Base-by-base conservation (phyloP, 139 green algal species). In the Medakamo hakoo region DNA sequence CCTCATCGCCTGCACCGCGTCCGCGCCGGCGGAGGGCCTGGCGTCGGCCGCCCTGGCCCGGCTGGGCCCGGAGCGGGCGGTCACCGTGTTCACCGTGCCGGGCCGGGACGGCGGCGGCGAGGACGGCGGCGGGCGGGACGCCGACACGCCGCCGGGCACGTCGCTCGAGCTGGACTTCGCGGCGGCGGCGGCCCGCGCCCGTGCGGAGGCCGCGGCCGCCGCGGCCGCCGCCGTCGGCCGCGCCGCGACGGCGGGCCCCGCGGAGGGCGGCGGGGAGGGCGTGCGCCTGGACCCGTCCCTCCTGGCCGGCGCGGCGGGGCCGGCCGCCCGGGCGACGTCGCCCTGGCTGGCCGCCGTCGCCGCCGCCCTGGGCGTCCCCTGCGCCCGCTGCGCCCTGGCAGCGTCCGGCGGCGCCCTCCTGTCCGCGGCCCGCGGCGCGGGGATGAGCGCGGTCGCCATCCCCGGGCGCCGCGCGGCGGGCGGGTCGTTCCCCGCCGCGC, bases 361-460 rank as follows among this genome's bases (percentile, higher is more conserved):
- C 4, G 25, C 60, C 4, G 58, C 55, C 3, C 55, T 71, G 30
- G 60, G 29, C 28, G 55, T 30, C 4, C 27, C 63, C 1, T 25
- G 1, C n/a, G 27, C 19, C 3, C 52, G 59, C 27, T 65, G 60
- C 40, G 66, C 66, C 2, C 22, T 71, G 0, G 4, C 62, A 3
- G 59, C 31, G 4, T 58, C 66, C 27, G 4, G 29, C 29, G 18
- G 28, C 40, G 14, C 3, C 4, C 19, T 30, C 14, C 4, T 65
- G 48, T 26, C 65, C 59, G 60, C 60, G 27, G 60, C 49, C 9
- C 66, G 63, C 20, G 60, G 27, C 3, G 60, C 60, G 4, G 66
- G 66, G n/a, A 71, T 71, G 66, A 26, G 63, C 14, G 29, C 55
- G 2, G 55, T 63, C 3, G 61, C 59, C 49, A 30, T 66, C 4